Evolutionary conservation across 2,329 filamentous ascomycete species (phyloP), one percentile per base, ranked within the genome.

Genomic region (Fusarium sp.): DNA sequence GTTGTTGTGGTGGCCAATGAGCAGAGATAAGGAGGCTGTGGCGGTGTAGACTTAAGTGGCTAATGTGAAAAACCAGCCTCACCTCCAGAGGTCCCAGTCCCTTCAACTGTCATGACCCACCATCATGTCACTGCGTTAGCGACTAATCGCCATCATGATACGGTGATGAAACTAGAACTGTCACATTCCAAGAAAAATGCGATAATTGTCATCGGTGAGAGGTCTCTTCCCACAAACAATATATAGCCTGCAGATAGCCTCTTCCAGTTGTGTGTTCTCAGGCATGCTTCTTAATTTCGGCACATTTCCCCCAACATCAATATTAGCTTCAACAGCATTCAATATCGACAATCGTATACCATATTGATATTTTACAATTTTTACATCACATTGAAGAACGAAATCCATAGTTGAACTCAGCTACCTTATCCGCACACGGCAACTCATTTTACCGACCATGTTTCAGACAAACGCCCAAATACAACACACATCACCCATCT

Each of bases 391-490:
- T 11, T 41, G 11, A 33, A 15, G 15, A 44, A 57, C 10, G n/a
- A 40, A 32, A 15, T 17, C 26, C 6, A n/a, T 17, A 30, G 30
- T 38, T 20, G 12, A n/a, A 14, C 14, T 26, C 14, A 23, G 6
- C 15, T 10, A 23, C 20, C n/a, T 5, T 27, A 11, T 40, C 23
- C 7, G n/a, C 33, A 18, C 27, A 44, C 30, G 38, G 44, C 26
- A 20, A 50, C 48, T 38, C 32, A 58, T 45, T 18, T 55, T n/a
- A 37, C 32, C 33, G 26, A 20, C 37, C 44, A 79, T 87, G 80
- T 80, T 89, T 74, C 84, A 78, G 67, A 82, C 81, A 40, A 83
- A 82, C 9, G 80, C 81, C 33, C 80, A 78, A 35, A 60, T 88
- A 20, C 73, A 77, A 55, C 85, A 88, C 77, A 74, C 75, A 40